Evolutionary conservation across 495 filamentous ascomycete genomes (phyloP).

Genomic region (Penicillium lividum): DNA sequence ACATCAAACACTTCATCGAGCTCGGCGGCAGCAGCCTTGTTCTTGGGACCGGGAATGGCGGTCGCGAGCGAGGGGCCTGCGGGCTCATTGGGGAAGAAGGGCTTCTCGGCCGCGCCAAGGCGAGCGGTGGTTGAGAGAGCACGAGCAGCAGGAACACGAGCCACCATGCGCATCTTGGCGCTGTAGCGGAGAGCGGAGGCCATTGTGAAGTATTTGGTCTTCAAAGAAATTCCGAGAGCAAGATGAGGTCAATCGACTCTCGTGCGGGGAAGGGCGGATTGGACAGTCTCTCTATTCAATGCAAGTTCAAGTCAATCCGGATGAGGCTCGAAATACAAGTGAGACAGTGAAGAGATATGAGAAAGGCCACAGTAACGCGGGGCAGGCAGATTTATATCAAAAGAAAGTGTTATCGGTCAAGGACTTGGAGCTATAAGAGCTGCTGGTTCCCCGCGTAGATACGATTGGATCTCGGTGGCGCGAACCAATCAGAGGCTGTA

Average conservation of each 20-base stretch:
- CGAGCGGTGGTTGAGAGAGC: conserved; percentile 44
- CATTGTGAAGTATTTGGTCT: conserved; percentile 35
- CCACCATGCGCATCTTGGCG: conserved; percentile 40
- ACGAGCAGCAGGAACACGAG: conserved; percentile 40
- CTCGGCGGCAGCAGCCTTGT: conserved; percentile 66
- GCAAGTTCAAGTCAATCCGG: neutral
- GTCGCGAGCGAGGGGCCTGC: conserved; percentile 70
- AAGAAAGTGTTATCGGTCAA: conserved; percentile 18
- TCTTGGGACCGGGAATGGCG: conserved; percentile 80
- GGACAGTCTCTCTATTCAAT: neutral
- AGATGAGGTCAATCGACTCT: conserved; percentile 9
- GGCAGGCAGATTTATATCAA: conserved; percentile 27
- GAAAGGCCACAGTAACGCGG: conserved; percentile 12
- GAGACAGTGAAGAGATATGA: conserved; percentile 1
- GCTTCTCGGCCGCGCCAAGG: conserved; percentile 46
- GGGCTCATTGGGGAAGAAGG: conserved; percentile 77
- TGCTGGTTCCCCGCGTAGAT: conserved; percentile 27
- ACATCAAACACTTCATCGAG: conserved; percentile 91
- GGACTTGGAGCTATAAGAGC: conserved; percentile 15
- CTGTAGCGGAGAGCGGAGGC: conserved; percentile 46
- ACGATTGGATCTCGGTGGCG: conserved; percentile 25
- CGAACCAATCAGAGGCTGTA: conserved; percentile 19
- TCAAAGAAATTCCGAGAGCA: neutral
- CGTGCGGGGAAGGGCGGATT: conserved; percentile 16
- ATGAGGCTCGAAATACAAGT: conserved; percentile 7